A percentile compares a stretch with the other conserved stretches of the same genome.
These are phyloP conservation scores for Arabis hirsuta DNA, from an alignment of 345 rosid genomes.

Conservation along the genomic window DNA sequence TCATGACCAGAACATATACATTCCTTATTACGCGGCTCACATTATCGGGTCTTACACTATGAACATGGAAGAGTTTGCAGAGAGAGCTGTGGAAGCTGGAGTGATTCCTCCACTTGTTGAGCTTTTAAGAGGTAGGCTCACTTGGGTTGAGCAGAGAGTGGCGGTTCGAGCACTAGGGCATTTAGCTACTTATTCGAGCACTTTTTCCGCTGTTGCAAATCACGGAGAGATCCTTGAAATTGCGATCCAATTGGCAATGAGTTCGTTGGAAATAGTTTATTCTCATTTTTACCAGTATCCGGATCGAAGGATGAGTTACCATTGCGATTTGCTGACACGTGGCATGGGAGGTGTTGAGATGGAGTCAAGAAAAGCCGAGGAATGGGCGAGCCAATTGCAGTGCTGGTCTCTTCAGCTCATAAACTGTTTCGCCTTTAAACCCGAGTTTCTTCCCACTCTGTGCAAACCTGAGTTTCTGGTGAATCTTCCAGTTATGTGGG, in stretches of 20 bases:
- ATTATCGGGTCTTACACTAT: constrained; percentile 97
- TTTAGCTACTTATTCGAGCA: constrained; percentile 86
- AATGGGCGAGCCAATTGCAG: constrained; percentile 98
- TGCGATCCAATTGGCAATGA: constrained; percentile 85
- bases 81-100: constrained; percentile 81
- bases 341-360: constrained; percentile 99
- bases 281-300: constrained; percentile 89
- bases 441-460: constrained; percentile 89
- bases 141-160: constrained; percentile 99
- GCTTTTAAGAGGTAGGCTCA: constrained; percentile 90
- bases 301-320: constrained; percentile 85
- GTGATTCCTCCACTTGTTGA: constrained; percentile 89
- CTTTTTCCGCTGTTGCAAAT: constrained; percentile 78
- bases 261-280: constrained; percentile 95
- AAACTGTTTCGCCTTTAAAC: constrained; percentile 98
- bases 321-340: constrained; percentile 94
- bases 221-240: constrained; percentile 92
- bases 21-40: constrained; percentile 98
- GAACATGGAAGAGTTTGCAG: constrained; percentile 99
- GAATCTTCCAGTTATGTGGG: constrained; percentile 98
- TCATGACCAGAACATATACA: constrained; percentile 95
- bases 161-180: constrained; percentile 97
- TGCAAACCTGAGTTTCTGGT: constrained; percentile 92
- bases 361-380: constrained; percentile 99
- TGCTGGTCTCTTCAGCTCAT: constrained; percentile 99